Base-by-base conservation (phyloP, 169 alveolate species). In the Eimeria maxima region DNA sequence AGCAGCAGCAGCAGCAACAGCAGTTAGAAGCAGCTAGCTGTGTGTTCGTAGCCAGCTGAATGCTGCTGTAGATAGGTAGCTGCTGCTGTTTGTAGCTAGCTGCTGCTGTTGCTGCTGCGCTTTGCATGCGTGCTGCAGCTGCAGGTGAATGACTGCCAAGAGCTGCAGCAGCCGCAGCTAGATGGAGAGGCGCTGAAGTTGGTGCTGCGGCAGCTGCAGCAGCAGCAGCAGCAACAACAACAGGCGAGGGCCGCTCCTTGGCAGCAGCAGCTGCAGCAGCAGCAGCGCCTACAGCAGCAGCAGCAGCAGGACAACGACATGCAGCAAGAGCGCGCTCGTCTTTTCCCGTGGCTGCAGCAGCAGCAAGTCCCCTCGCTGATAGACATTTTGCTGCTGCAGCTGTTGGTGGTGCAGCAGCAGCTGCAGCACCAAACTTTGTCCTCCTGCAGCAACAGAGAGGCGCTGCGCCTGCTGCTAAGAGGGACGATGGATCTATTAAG, bases 121-220 rank as follows among this genome's bases (percentile, higher is more conserved):
- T 55, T 44, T 27, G 76, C 55, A 74, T 83, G 53, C 29, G 24
- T n/a, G n/a, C n/a, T 55, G 76, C 91, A 83, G 91, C 73, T 83
- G 73, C 91, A 83, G 50, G 63, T 55, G 71, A 83, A 83, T 27
- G 69, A 83, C 76, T 14, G 50, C 57, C 73, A 83, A 14, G 91
- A 55, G 73, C 50, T 53, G 73, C 74, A 53, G 91, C 91, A 83
- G 73, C 73, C 91, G n/a, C 27, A 38, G 73, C 53, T 47, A 6
- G 91, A 83, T 11, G 74, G 74, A 14, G 29, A 83, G 47, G n/a
- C 38, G 91, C n/a, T 83, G 91, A 73, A 83, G 73, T 74, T 83
- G 55, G 91, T 83, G 91, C 91, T 83, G 69, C 91, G 53, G 91
- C 91, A 83, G 73, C 91, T 83, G 73, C 89, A 78, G 89, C 84